These are phyloP conservation scores for Phytophthora multivora DNA, from an alignment of 352 stramenopile species.

Conservation along the genomic window DNA sequence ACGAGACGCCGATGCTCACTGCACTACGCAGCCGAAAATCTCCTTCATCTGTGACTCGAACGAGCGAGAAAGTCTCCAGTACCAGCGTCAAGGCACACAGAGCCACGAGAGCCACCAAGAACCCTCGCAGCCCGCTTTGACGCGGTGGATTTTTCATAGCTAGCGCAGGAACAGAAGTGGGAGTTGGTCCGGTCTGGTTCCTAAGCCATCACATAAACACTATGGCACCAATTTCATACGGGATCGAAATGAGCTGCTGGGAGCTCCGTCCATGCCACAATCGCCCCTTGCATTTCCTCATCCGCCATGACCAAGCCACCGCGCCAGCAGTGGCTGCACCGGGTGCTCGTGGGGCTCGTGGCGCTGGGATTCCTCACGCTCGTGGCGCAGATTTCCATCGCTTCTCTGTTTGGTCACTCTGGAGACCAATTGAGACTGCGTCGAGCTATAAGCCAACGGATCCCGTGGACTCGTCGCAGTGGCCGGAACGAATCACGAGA, in stretches of 20 bases:
- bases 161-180: neutral
- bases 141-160: conserved; percentile 3
- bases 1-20: conserved; percentile 6
- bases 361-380: conserved; percentile 23
- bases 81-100: conserved; percentile 18
- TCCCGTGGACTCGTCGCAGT: conserved; percentile 15
- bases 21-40: conserved; percentile 2
- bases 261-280: conserved; percentile 3
- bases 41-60: neutral
- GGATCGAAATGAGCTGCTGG: conserved; percentile 3
- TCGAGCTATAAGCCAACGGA: conserved; percentile 8
- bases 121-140: conserved; percentile 13
- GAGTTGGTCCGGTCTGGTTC: neutral
- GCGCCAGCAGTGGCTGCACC: conserved; percentile 16
- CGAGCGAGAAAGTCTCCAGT: conserved; percentile 13
- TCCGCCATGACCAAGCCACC: conserved; percentile 1
- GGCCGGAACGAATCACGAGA: conserved; percentile 1
- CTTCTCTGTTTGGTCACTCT: conserved; percentile 19
- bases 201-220: conserved; percentile 3
- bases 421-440: conserved; percentile 21
- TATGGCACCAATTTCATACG: neutral
- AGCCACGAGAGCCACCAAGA: conserved; percentile 17
- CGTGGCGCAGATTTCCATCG: conserved; percentile 12
- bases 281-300: neutral
- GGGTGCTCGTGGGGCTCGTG: conserved; percentile 18